Evolutionary conservation across 2,329 filamentous ascomycete genomes (phyloP), one percentile per base, ranked within the genome.

Genomic region (Elsinoe batatas): DNA sequence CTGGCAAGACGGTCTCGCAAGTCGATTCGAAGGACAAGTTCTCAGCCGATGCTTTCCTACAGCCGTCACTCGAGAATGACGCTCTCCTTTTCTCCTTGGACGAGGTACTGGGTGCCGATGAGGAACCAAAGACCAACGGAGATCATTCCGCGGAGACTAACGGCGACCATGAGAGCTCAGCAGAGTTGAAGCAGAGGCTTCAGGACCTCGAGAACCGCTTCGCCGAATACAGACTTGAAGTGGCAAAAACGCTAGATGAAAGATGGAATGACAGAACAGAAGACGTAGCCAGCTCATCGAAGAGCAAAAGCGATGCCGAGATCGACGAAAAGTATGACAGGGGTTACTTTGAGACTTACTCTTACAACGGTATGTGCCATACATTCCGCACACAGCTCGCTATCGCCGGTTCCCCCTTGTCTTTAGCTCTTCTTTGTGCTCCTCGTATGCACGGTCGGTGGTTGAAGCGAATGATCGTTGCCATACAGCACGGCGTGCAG

Each of bases 11-110:
- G 3, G 65, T 67, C 2, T 81, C 81, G 0, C 75, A 79, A 57
- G 71, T 84, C 42, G 82, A 88, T 57, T 76, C 81, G 2, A 74
- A 74, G 35, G 72, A 75, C 1, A 75, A 82, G 22, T 83, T 96
- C 59, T 77, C 82, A n/a, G 81, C 89, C 59, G 91, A 97, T 60
- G 78, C 79, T 61, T 94, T 84, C 65, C 76, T 98, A 57, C 86
- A 87, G 66, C 93, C 93, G 0, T 84, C 90, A 3, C 72, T 98
- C 6, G 85, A 93, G 57, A 89, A 96, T 62, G 93, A 98, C 68
- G 87, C 91, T 3, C 75, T 97, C 54, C 81, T 98, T 32, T 90
- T 94, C 67, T 87, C 81, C 56, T 76, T 98, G 17, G 91, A 95
- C 60, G 93, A 96, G 49, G 54, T 58, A 8, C 40, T 58, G 33